Base-by-base conservation (phyloP, 345 rosid genomes). In the Eucalyptus dawsonii region DNA sequence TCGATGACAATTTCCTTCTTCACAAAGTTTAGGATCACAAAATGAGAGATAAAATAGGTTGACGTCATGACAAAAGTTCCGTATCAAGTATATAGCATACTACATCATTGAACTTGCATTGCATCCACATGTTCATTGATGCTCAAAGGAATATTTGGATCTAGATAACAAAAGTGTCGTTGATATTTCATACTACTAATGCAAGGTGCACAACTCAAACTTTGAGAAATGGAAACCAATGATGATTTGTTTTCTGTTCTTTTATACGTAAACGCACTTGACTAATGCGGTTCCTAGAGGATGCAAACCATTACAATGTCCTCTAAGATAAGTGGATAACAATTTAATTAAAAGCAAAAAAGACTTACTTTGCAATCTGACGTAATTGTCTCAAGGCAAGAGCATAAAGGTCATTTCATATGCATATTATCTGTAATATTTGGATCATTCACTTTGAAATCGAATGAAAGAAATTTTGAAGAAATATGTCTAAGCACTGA, bases 321-420 rank as follows among this genome's bases (percentile, higher is more conserved):
- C 14, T 17, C 45, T 24, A 72, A 31, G 37, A 72, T 34, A 19
- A 12, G 11, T 72, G 25, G 44, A 72, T 34, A 67, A n/a, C 11
- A 67, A 67, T 67, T n/a, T n/a, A 31, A 15, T 49, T 14, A 5
- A 85, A 29, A 44, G 19, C 50, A 42, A 7, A 42, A 42, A 42
- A 34, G 72, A 93, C 98, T 93, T 94, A 97, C 97, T 95, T 95
- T 44, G 99, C 99, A 90, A 97, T 92, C 89, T 97, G 98, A 87
- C 99, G 98, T 90, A 97, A 91, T 89, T 96, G 97, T 90, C 98
- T 94, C 89, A 97, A 93, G 86, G 95, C 98, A 90, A 97, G 98
- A 51, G 96, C 96, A 91, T 97, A 97, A 37, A 97, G 94, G 91
- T 97, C 98, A 92, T 97, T 97, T 87, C 99, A 97, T 91, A 95